Percentiles rank a stretch among this genome's conserved stretches.
Conservation (phyloP, 371 early-diverging fungal genomes). For the Mucor mucedo region DNA sequence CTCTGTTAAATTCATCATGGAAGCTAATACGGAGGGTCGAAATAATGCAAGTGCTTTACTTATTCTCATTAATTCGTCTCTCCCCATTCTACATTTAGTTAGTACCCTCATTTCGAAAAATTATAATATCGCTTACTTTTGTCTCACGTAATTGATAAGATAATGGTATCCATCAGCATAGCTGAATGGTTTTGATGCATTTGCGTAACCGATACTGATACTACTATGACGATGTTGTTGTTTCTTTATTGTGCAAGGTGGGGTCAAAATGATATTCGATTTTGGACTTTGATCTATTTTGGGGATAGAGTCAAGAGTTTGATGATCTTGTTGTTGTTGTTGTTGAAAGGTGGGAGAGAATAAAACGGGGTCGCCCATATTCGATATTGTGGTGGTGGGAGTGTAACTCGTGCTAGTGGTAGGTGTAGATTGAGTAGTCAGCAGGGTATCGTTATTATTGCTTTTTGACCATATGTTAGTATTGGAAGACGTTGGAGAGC, state of each 20-base stretch:
- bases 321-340: constrained; percentile 5
- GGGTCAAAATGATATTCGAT: constrained; percentile 17
- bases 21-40: constrained; percentile 90
- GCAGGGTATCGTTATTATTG: constrained; percentile 9
- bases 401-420: constrained; percentile 27
- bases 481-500: background rate
- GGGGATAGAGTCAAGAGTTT: constrained; percentile 1
- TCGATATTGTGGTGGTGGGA: background rate
- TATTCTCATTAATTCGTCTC: constrained; percentile 86
- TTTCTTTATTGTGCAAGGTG: background rate
- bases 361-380: constrained; percentile 12
- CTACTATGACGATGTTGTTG: background rate
- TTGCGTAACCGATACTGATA: constrained; percentile 32
- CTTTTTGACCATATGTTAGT: constrained; percentile 2
- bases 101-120: background rate
- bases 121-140: constrained; percentile 52
- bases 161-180: constrained; percentile 90
- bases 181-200: constrained; percentile 78
- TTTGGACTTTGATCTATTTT: constrained; percentile 14
- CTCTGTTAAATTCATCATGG: constrained; percentile 88
- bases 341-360: constrained; percentile 12
- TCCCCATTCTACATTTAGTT: constrained; percentile 72
- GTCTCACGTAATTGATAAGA: constrained; percentile 73
- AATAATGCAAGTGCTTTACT: constrained; percentile 90
- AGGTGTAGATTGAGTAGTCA: constrained; percentile 24